Evolutionary conservation across 768 basidiomycete species (phyloP), one percentile per base, ranked within the genome.

Genomic region (Phanerochaete carnosa): DNA sequence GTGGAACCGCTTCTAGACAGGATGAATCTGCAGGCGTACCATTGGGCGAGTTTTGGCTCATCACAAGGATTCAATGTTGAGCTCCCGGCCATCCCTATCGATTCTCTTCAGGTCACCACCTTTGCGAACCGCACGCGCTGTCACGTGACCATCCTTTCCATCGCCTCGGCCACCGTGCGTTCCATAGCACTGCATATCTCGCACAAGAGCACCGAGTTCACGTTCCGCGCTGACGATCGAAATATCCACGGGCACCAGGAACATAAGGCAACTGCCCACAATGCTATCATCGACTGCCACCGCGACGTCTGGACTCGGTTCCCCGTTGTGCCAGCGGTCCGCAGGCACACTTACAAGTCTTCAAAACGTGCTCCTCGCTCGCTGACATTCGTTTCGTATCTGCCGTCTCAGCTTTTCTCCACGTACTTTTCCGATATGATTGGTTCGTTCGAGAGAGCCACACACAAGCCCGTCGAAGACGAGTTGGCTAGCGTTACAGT

Each of bases 291-390:
- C 19, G 81, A 84, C 62, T 85, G 83, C 57, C 78, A 83, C 55
- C 68, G 76, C 0, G 83, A 84, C 15, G 80, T 84, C 23, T 86
- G 85, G 85, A 83, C 77, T 4, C 79, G 85, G 11, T 86, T 84
- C 65, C 85, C 85, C 0, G 84, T 86, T 2, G 62, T 82, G 1
- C 74, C 84, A 1, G 83, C 84, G 0, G 75, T 86, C 19, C 74
- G 76, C 35, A 76, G 81, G 8, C 74, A 77, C 30, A 80, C 80
- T 0, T 73, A 79, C 43, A 70, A 73, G 0, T 72, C 74, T 0
- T 74, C 74, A 3, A 68, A 71, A 9, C 70, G 77, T n/a, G 69
- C 63, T 9, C 57, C 66, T 3, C 76, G 72, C 45, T 69, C 71
- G 4, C 70, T 86, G 9, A 65, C 74, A 1, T 84, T 85, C 61